phyloP scores from a whole-genome alignment of 768 basidiomycete species.

The Hypholoma fasciculare region DNA sequence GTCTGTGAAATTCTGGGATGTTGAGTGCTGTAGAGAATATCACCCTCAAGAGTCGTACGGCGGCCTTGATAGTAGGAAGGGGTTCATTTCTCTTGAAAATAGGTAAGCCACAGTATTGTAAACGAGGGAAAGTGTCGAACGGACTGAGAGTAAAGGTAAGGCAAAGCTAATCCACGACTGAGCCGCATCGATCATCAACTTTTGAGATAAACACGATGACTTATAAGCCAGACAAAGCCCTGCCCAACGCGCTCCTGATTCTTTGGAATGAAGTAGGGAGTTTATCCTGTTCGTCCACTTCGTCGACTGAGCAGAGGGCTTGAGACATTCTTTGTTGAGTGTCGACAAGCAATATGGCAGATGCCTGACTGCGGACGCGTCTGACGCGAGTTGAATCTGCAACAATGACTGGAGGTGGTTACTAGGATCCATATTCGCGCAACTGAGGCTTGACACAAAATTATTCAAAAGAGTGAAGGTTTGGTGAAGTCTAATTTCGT shows the following conservation, averaged over 20 bases:
- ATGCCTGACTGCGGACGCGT: slow-evolving; percentile 57
- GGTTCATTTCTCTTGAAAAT: slow-evolving; percentile 66
- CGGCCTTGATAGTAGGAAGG: slow-evolving; percentile 55
- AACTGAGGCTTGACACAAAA: background rate
- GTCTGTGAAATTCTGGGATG: slow-evolving; percentile 80
- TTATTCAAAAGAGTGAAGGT: background rate
- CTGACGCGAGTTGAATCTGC: slow-evolving; percentile 72
- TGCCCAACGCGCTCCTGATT: slow-evolving; percentile 77
- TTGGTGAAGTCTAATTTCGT: background rate
- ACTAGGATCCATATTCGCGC: slow-evolving; percentile 38
- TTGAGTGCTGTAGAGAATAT: slow-evolving; percentile 62
- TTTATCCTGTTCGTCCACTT: slow-evolving; percentile 80
- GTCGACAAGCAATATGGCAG: slow-evolving; percentile 58
- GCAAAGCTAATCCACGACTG: slow-evolving; percentile 70
- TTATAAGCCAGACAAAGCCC: slow-evolving; percentile 75
- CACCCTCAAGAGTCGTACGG: slow-evolving; percentile 60
- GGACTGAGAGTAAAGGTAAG: slow-evolving; percentile 69
- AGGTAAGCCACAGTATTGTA: slow-evolving; percentile 18
- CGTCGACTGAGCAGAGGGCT: slow-evolving; percentile 62
- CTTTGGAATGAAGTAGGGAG: slow-evolving; percentile 76
- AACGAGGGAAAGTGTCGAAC: slow-evolving; percentile 33
- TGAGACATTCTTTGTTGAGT: slow-evolving; percentile 53
- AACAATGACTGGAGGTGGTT: slow-evolving; percentile 65
- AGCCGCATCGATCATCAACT: slow-evolving; percentile 66
- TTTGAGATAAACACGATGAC: slow-evolving; percentile 57